Evolutionary conservation across 2,329 filamentous ascomycete species (phyloP).

Genomic region (Neoscytalidium dimidiatum): DNA sequence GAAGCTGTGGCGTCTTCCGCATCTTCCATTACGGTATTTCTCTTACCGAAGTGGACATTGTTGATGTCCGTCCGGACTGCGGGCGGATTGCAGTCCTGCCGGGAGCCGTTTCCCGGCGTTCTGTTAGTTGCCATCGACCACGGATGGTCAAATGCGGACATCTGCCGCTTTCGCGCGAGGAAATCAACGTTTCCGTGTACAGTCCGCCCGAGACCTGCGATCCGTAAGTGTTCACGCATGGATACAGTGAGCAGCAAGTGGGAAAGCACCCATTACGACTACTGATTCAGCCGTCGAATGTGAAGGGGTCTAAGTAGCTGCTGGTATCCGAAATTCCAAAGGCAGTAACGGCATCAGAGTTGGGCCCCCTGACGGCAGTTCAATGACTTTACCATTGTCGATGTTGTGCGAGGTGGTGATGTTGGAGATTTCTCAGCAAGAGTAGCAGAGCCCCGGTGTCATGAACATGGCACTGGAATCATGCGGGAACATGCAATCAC

Average conservation of each 20-base stretch:
- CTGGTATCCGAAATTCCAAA: background rate
- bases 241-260: background rate
- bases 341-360: background rate
- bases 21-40: background rate
- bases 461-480: background rate
- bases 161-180: background rate
- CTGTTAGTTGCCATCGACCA: background rate
- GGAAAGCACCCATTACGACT: background rate
- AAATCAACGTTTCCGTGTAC: background rate
- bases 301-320: background rate
- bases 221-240: background rate
- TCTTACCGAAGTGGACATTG: background rate
- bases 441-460: background rate
- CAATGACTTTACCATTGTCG: background rate
- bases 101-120: background rate
- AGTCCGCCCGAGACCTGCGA: background rate
- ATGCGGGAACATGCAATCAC: background rate
- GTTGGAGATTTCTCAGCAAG: background rate
- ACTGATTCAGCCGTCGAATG: background rate
- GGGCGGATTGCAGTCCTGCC: background rate
- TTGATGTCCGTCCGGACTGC: background rate
- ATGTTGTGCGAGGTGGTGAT: background rate
- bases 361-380: background rate
- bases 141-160: background rate
- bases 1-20: background rate